Percentiles rank a stretch among this genome's conserved stretches.
These are phyloP conservation scores for Nyctanthes arbortristis DNA, from an alignment of 257 asterid species.

Conservation along the genomic window DNA sequence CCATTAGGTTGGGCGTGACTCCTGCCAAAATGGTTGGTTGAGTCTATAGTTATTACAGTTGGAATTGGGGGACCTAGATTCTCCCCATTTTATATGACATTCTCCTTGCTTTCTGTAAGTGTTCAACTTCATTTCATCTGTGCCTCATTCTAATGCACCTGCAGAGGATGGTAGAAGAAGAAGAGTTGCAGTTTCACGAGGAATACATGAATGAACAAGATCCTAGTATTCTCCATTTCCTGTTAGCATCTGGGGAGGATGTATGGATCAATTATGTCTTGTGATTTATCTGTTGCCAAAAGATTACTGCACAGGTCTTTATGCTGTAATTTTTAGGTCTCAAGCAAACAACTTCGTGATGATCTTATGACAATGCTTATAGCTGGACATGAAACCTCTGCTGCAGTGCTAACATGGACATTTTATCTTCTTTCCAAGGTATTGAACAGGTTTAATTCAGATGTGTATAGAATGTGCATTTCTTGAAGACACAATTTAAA, in stretches of 20 bases:
- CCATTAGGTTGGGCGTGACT: too few relatives aligned
- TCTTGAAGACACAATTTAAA: too few relatives aligned
- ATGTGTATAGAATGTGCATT: background rate
- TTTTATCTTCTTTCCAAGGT: slow-evolving; percentile 94
- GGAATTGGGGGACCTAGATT: too few relatives aligned
- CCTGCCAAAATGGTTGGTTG: too few relatives aligned
- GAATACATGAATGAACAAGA: slow-evolving; percentile 97
- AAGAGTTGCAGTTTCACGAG: slow-evolving; percentile 95
- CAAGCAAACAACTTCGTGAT: slow-evolving; percentile 99
- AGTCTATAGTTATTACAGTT: too few relatives aligned
- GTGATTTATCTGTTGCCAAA: slow-evolving; percentile 19
- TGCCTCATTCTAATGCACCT: slow-evolving; percentile 27
- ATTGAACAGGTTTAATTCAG: slow-evolving; percentile 1
- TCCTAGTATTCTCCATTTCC: slow-evolving; percentile 96
- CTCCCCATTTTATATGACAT: too few relatives aligned
- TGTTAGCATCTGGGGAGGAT: slow-evolving; percentile 95
- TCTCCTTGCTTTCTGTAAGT: background rate
- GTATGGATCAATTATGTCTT: slow-evolving; percentile 42
- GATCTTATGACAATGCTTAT: slow-evolving; percentile 98
- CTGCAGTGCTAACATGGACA: slow-evolving; percentile 98
- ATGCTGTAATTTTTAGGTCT: slow-evolving; percentile 58
- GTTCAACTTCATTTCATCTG: slow-evolving; percentile 2
- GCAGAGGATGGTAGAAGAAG: slow-evolving; percentile 95
- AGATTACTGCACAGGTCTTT: slow-evolving; percentile 31
- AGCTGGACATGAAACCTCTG: slow-evolving; percentile 99